These are phyloP conservation scores for Blastomyces gilchristii DNA, from an alignment of 2,329 filamentous ascomycete genomes.

Conservation along the genomic window DNA sequence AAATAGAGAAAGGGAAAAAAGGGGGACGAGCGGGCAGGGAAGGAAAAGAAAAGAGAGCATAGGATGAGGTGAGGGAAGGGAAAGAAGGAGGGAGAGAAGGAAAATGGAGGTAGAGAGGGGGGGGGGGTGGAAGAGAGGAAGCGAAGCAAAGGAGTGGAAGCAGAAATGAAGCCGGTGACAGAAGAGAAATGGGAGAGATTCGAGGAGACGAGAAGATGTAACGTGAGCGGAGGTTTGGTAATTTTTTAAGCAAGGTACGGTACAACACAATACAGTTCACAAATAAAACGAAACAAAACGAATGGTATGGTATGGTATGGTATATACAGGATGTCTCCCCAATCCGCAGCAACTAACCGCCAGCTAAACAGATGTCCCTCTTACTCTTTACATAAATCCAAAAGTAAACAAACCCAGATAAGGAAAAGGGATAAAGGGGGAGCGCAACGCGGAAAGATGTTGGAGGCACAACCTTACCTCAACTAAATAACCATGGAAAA, in stretches of 20 bases:
- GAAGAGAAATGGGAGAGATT: conserved; percentile 14
- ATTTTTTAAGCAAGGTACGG: not conserved
- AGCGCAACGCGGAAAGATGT: not conserved
- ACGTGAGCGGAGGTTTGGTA: conserved; percentile 1
- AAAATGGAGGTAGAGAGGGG: conserved; percentile 8
- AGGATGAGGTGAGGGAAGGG: conserved; percentile 2
- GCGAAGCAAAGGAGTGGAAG: conserved; percentile 11
- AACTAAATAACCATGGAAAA: not conserved
- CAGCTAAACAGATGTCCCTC: not conserved
- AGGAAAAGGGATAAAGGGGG: not conserved
- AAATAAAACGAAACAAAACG: not conserved
- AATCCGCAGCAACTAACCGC: not conserved
- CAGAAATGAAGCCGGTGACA: not conserved
- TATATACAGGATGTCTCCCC: not conserved
- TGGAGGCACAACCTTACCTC: not conserved
- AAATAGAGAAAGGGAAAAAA: conserved; percentile 8
- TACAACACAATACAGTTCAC: not conserved
- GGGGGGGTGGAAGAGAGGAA: conserved; percentile 10
- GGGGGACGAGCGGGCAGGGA: conserved; percentile 4
- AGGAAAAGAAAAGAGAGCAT: conserved; percentile 1
- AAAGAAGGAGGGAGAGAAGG: conserved; percentile 9
- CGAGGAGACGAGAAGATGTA: conserved; percentile 10
- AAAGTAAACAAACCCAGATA: not conserved
- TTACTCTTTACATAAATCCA: not conserved
- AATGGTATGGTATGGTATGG: conserved; percentile 6